Evolutionary conservation across 352 stramenopile species (phyloP).

Genomic region (Pythium biforme): DNA sequence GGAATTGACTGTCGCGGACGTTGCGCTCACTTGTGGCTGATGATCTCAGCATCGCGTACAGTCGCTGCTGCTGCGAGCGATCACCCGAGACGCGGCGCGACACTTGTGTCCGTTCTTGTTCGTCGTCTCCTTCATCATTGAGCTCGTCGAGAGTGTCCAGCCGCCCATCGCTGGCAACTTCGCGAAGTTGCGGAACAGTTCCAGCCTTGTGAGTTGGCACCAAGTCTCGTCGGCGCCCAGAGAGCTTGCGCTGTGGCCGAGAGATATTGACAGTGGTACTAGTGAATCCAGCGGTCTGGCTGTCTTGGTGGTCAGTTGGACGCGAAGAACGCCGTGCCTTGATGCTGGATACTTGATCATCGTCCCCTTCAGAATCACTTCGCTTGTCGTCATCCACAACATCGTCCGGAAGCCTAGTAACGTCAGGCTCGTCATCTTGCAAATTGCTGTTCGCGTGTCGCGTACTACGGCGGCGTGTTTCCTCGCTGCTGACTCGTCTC

Average conservation of each 20-base stretch:
- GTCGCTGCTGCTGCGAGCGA: background rate
- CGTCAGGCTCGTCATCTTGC: no score
- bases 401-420: no score
- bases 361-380: no score
- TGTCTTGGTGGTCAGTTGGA: no score
- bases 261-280: no score
- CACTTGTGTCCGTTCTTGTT: background rate
- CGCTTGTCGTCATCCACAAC: no score
- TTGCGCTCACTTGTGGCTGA: background rate
- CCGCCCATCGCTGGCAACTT: background rate
- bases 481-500: background rate
- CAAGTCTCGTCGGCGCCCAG: background rate
- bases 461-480: no score
- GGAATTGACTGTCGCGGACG: no score
- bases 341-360: no score
- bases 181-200: background rate
- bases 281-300: no score
- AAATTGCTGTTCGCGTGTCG: background rate
- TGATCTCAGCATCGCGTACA: background rate
- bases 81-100: background rate
- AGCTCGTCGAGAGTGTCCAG: background rate
- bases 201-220: background rate
- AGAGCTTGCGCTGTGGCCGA: background rate
- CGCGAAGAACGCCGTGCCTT: no score
- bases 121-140: background rate